phyloP scores from a whole-genome alignment of 768 basidiomycete genomes.

The Thelephora ganbajun region DNA sequence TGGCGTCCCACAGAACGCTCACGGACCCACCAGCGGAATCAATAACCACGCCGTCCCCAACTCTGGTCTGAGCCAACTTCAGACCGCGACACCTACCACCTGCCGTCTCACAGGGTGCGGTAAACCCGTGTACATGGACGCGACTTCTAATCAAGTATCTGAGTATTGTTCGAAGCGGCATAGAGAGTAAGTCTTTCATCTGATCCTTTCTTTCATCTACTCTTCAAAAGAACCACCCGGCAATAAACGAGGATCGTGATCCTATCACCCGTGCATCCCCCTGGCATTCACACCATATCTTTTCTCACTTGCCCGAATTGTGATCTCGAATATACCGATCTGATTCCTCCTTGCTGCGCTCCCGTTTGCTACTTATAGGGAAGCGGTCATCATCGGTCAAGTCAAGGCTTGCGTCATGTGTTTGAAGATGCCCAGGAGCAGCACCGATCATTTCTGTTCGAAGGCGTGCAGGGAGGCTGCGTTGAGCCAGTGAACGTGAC shows the following conservation, averaged over 20 bases:
- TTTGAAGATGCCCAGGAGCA: constrained; percentile 41
- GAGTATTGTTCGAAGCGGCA: constrained; percentile 48
- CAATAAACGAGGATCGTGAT: too few species aligned
- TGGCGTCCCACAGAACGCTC: too few species aligned
- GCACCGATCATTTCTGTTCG: constrained; percentile 50
- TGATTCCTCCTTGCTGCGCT: too few species aligned
- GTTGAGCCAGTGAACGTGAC: constrained; percentile 26
- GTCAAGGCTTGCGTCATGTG: constrained; percentile 52
- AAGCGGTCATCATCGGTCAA: constrained; percentile 40
- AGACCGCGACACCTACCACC: constrained; percentile 17
- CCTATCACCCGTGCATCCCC: too few species aligned
- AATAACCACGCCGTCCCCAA: background rate
- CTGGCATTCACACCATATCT: too few species aligned
- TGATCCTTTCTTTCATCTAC: too few species aligned
- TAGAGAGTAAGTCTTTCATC: constrained; percentile 37
- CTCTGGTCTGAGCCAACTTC: background rate
- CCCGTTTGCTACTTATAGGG: constrained; percentile 24
- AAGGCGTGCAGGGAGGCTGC: constrained; percentile 45
- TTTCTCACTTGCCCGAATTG: background rate
- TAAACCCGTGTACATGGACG: constrained; percentile 40
- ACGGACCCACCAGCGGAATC: background rate
- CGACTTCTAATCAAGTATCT: constrained; percentile 33
- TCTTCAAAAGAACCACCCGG: too few species aligned
- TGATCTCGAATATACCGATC: too few species aligned
- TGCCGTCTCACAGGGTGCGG: constrained; percentile 46